Evolutionary conservation across 129 eudicot genomes (phyloP), one percentile per base, ranked within the genome.

Genomic region (Sambucus nigra): DNA sequence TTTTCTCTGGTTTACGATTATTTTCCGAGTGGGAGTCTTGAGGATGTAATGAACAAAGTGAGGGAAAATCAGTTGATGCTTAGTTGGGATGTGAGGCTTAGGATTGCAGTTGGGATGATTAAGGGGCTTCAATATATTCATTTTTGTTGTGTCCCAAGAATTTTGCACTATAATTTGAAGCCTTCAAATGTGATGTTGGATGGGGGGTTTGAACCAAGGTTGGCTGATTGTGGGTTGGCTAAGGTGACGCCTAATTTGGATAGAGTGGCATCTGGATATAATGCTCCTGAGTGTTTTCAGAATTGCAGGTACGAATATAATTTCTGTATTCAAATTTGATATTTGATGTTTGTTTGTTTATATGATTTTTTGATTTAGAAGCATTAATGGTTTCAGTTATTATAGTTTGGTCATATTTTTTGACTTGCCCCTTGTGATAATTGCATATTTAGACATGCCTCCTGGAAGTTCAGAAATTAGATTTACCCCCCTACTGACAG

Each of bases 101-200:
- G 88, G 19, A 76, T 88, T 55, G 97, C 94, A 2, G 85, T 84
- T 2, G 97, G 97, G 38, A 76, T 88, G 6, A 68, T 84, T 21
- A 88, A 81, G 68, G 94, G 77, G 8, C 88, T 84, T 41, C 76
- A 81, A 60, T 79, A 78, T 66, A 93, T 89, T 60, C 97, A 89
- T 32, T 79, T 78, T 25, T 61, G 56, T 0, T 75, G 81, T 62
- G 64, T 46, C 1, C 87, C 94, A 1, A 55, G 63, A 50, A 59
- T 83, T 40, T 55, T 79, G 47, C 97, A 89, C 47, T 78, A 55
- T 53, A 74, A 81, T 65, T 51, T 89, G 73, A 84, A 89, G 77
- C 95, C 93, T 48, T 66, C 88, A 0, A 89, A 89, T 74, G 97
- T 89, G 9, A 68, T 89, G 73, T 55, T 89, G 75, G 83, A 84